Percentiles rank a stretch among this genome's conserved stretches.
Evolutionary conservation across 176 grass and related monocot genomes (phyloP).

Genomic region (Carex kokanica): DNA sequence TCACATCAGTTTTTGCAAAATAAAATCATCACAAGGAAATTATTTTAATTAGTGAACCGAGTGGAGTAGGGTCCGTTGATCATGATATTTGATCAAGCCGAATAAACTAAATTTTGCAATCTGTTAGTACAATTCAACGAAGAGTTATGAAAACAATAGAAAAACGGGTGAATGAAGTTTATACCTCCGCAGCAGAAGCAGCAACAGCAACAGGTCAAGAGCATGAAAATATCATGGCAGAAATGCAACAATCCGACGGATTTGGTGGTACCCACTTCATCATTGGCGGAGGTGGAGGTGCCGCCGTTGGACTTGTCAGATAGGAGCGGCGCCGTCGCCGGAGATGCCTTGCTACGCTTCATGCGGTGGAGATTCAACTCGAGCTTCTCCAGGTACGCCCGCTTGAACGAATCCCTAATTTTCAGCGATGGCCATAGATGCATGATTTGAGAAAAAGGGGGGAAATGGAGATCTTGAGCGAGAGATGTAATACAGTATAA

Average conservation of each 20-base stretch:
- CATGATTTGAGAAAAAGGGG: slow-evolving; percentile 42
- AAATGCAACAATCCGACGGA: slow-evolving; percentile 26
- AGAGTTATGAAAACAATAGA: neutral
- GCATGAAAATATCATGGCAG: slow-evolving; percentile 46
- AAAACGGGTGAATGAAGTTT: neutral
- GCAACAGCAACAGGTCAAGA: slow-evolving; percentile 72
- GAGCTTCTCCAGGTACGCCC: slow-evolving; percentile 64
- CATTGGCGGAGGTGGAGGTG: slow-evolving; percentile 2
- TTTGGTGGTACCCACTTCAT: slow-evolving; percentile 6
- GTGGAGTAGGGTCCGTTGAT: neutral
- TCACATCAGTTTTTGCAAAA: no score
- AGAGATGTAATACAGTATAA: neutral
- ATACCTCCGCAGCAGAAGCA: slow-evolving; percentile 86
- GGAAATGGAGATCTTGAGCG: neutral
- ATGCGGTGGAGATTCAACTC: slow-evolving; percentile 69
- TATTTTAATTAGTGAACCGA: neutral
- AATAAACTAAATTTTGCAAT: neutral
- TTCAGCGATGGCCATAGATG: slow-evolving; percentile 86
- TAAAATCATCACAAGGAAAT: neutral
- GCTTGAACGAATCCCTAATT: slow-evolving; percentile 88
- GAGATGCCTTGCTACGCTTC: slow-evolving; percentile 30
- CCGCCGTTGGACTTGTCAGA: slow-evolving; percentile 20
- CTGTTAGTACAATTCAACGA: neutral
- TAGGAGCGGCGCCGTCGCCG: slow-evolving; percentile 47
- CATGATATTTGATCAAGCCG: neutral